These are phyloP conservation scores for Crithidia bombi DNA, from an alignment of 208 protist species.

Conservation along the genomic window DNA sequence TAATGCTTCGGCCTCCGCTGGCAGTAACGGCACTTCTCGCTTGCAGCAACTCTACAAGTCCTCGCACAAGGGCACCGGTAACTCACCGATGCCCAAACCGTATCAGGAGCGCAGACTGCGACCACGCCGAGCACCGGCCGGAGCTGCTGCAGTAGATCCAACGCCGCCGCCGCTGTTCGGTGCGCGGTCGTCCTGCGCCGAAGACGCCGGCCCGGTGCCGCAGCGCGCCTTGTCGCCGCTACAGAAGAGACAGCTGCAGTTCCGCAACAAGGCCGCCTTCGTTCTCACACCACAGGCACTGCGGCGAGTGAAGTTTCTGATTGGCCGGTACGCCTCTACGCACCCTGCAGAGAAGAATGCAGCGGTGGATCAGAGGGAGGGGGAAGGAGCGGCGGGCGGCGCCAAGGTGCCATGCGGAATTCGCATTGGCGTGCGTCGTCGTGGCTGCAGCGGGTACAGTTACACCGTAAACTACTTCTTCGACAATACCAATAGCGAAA, in stretches of 20 bases:
- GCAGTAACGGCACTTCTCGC: slow-evolving; percentile 10
- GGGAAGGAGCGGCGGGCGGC: background rate
- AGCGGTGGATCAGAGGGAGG: background rate
- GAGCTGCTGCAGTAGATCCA: background rate
- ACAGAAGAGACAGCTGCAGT: slow-evolving; percentile 80
- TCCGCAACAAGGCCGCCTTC: slow-evolving; percentile 85
- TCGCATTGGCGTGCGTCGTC: slow-evolving; percentile 92
- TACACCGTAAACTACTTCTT: slow-evolving; percentile 96
- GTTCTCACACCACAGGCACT: slow-evolving; percentile 80
- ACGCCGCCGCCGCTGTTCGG: slow-evolving; percentile 22
- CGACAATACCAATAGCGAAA: background rate
- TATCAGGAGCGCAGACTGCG: slow-evolving; percentile 23
- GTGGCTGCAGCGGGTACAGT: slow-evolving; percentile 96
- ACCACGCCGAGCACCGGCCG: slow-evolving; percentile 6
- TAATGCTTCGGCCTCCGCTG: background rate
- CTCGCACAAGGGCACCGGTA: slow-evolving; percentile 69
- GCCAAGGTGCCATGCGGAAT: slow-evolving; percentile 63
- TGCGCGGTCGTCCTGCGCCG: slow-evolving; percentile 74
- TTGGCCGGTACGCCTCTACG: slow-evolving; percentile 46
- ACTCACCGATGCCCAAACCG: slow-evolving; percentile 42
- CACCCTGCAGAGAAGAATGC: background rate
- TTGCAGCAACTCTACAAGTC: slow-evolving; percentile 78
- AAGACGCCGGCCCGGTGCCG: slow-evolving; percentile 71
- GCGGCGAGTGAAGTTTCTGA: slow-evolving; percentile 78
- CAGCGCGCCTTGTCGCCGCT: slow-evolving; percentile 71